phyloP scores from a whole-genome alignment of 805 yeast species.

The Yarrowia osloensis region DNA sequence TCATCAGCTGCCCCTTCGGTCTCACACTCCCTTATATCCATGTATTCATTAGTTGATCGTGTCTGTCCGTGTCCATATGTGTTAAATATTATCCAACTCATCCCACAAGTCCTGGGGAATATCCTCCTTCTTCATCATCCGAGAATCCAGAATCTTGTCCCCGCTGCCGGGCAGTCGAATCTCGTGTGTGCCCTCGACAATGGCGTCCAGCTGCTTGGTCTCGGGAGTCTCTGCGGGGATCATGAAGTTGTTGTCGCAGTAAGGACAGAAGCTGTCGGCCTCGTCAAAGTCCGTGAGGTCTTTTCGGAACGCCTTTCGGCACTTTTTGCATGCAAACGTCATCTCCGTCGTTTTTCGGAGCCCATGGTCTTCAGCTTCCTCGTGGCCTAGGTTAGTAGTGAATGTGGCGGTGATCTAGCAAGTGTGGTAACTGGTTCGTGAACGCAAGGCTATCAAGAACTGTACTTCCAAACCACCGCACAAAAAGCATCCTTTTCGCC shows the following conservation, averaged over 20 bases:
- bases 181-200: constrained; percentile 24
- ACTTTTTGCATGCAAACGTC: constrained; percentile 42
- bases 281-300: constrained; percentile 43
- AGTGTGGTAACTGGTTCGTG: no score
- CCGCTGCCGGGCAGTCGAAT: constrained; percentile 5
- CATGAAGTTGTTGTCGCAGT: constrained; percentile 42
- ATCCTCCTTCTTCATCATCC: constrained; percentile 25
- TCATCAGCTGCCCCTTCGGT: no score
- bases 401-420: no score
- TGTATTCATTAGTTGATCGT: no score
- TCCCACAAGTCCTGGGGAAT: constrained; percentile 27
- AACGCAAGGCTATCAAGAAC: no score
- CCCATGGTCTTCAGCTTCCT: constrained; percentile 40
- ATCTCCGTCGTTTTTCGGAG: constrained; percentile 41
- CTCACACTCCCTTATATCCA: no score
- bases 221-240: constrained; percentile 37
- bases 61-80: neutral
- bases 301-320: constrained; percentile 43
- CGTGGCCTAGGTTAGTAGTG: constrained; percentile 37
- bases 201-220: constrained; percentile 25
- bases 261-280: constrained; percentile 43
- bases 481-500: no score
- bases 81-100: constrained; percentile 19
- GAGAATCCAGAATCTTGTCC: constrained; percentile 1
- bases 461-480: no score